These are phyloP conservation scores for Penicillium bovifimosum DNA, from an alignment of 495 filamentous ascomycete genomes.

Conservation along the genomic window DNA sequence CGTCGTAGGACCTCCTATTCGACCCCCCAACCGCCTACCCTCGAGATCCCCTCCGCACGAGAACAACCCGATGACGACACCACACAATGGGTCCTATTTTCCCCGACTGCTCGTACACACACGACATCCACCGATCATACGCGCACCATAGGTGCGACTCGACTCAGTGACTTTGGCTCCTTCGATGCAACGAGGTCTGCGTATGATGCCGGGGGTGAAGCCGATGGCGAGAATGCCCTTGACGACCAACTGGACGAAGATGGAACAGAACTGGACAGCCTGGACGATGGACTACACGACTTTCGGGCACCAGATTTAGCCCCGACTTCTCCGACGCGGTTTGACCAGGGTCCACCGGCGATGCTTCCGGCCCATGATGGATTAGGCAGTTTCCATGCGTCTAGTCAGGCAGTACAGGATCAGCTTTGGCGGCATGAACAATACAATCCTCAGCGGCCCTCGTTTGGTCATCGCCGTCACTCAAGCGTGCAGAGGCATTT, in stretches of 20 bases:
- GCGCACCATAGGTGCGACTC: conserved; percentile 66
- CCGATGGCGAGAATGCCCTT: conserved; percentile 41
- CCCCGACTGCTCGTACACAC: conserved; percentile 65
- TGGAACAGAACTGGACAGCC: conserved; percentile 71
- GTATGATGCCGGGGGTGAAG: conserved; percentile 42
- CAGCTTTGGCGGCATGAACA: conserved; percentile 81
- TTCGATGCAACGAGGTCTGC: conserved; percentile 54
- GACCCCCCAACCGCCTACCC: conserved; percentile 38
- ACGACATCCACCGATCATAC: conserved; percentile 69
- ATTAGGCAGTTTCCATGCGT: conserved; percentile 70
- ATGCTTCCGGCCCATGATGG: conserved; percentile 90
- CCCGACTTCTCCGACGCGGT: conserved; percentile 38
- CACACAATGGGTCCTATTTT: conserved; percentile 96
- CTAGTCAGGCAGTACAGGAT: conserved; percentile 57
- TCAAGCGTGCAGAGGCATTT: conserved; percentile 59
- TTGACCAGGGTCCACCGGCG: conserved; percentile 50
- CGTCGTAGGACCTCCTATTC: conserved; percentile 53
- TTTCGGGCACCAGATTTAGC: conserved; percentile 65
- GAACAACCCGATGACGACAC: conserved; percentile 56
- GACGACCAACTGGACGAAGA: conserved; percentile 61
- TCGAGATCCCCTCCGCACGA: conserved; percentile 31
- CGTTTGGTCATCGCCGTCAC: conserved; percentile 32
- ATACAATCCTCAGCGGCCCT: conserved; percentile 62
- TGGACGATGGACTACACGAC: conserved; percentile 83
- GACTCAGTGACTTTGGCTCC: conserved; percentile 81